Evolutionary conservation across 2,329 filamentous ascomycete species (phyloP), one percentile per base, ranked within the genome.

Genomic region (Cephalotrichum gorgonifer): DNA sequence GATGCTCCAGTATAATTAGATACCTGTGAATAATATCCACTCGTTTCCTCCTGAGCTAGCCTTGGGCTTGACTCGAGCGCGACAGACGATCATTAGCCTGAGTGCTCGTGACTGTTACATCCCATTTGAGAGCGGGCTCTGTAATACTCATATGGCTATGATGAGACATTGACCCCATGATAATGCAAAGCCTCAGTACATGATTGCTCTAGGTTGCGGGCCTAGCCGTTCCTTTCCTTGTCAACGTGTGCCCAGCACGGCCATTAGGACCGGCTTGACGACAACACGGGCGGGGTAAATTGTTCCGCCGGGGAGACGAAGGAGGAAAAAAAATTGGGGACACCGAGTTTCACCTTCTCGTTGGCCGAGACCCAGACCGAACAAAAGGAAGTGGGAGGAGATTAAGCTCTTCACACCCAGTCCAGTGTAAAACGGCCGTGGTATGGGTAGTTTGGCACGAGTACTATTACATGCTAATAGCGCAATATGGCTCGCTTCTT

Each of bases 301-400:
- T 38, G 28, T 20, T 39, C 35, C n/a, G 45, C 17, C n/a, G n/a
- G n/a, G n/a, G n/a, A n/a, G n/a, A n/a, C n/a, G n/a, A n/a, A n/a
- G n/a, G 27, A 26, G 30, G 31, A 38, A 35, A 25, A 22, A 26
- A n/a, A 30, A 23, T 30, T 47, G 45, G 45, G 28, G 46, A 48
- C 46, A 48, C 46, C 46, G 38, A 48, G 46, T 48, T 48, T 42
- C 46, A 43, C 46, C 38, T 48, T n/a, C 14, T 7, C 14, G 22
- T 28, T 20, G 31, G 14, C n/a, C 27, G 43, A n/a, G 33, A 11
- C n/a, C 11, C 33, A 28, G 45, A 47, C 45, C 45, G 45, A 47
- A 26, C 22, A 23, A 14, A 27, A 6, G 15, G 12, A 31, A 30
- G 30, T 11, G 11, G 30, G 30, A 14, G 30, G 30, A 31, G 8